Percentiles rank a stretch among this genome's conserved stretches.
phyloP scores from a whole-genome alignment of 2,329 filamentous ascomycete species.

The Didymella glomerata region DNA sequence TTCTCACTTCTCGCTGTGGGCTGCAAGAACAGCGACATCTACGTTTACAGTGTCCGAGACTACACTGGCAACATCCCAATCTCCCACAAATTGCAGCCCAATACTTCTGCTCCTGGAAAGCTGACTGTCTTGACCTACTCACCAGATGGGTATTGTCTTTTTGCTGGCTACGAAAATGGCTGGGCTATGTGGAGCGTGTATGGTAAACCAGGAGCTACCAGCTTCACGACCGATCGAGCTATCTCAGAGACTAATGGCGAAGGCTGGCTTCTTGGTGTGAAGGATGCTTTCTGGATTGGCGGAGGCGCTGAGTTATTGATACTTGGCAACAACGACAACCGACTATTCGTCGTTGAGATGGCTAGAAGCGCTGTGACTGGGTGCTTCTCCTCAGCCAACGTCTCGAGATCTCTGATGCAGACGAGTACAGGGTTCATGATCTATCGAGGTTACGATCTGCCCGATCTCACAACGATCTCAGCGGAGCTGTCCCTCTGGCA shows the following conservation, averaged over 20 bases:
- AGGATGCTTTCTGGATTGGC: slow-evolving; percentile 83
- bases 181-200: slow-evolving; percentile 99
- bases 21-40: slow-evolving; percentile 78
- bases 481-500: slow-evolving; percentile 96
- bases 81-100: slow-evolving; percentile 78
- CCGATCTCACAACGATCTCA: slow-evolving; percentile 89
- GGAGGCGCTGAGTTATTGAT: slow-evolving; percentile 87
- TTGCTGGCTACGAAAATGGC: slow-evolving; percentile 89
- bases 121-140: slow-evolving; percentile 85
- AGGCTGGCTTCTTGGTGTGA: slow-evolving; percentile 82
- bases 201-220: slow-evolving; percentile 85
- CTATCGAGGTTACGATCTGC: slow-evolving; percentile 90
- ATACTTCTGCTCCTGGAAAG: slow-evolving; percentile 74
- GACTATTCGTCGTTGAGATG: slow-evolving; percentile 88
- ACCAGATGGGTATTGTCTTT: slow-evolving; percentile 94
- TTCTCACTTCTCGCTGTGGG: slow-evolving; percentile 93
- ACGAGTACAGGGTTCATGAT: slow-evolving; percentile 89
- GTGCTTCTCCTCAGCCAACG: slow-evolving; percentile 89
- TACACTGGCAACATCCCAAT: slow-evolving; percentile 91
- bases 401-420: slow-evolving; percentile 87
- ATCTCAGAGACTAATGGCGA: slow-evolving; percentile 76
- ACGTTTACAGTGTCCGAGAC: slow-evolving; percentile 91
- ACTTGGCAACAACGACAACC: slow-evolving; percentile 73
- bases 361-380: slow-evolving; percentile 91
- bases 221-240: slow-evolving; percentile 74